A percentile compares a stretch with the other conserved stretches of the same genome.
These are phyloP conservation scores for Casaregolazyma suthepensis DNA, from an alignment of 1,139 yeast genomes.

Conservation along the genomic window DNA sequence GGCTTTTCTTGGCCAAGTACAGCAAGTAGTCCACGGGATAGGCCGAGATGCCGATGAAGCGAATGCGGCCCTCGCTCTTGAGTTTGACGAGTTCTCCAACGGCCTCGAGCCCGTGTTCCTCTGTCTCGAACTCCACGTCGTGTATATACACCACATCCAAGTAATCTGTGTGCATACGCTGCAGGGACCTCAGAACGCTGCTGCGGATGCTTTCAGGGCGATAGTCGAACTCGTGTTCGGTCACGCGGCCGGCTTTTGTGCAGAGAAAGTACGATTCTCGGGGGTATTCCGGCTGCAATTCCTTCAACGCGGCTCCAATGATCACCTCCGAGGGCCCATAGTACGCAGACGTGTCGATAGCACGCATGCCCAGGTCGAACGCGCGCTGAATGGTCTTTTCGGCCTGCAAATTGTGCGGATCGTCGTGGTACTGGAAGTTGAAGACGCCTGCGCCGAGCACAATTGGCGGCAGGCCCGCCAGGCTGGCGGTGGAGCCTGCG, in stretches of 20 bases:
- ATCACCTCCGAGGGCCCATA: slow-evolving; percentile 83
- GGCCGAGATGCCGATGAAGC: slow-evolving; percentile 75
- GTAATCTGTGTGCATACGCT: slow-evolving; percentile 58
- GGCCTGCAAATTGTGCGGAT: slow-evolving; percentile 57
- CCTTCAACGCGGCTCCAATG: slow-evolving; percentile 58
- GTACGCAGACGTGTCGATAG: slow-evolving; percentile 88
- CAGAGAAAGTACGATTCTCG: slow-evolving; percentile 66
- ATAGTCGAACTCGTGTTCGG: slow-evolving; percentile 68
- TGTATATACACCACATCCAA: slow-evolving; percentile 80
- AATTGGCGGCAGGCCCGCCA: slow-evolving; percentile 44
- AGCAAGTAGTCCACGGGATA: slow-evolving; percentile 68
- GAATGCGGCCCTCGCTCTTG: slow-evolving; percentile 58
- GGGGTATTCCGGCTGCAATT: slow-evolving; percentile 40
- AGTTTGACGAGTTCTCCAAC: slow-evolving; percentile 51
- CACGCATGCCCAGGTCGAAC: slow-evolving; percentile 61
- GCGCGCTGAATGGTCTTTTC: slow-evolving; percentile 53
- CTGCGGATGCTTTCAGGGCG: slow-evolving; percentile 50
- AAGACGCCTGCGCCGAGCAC: slow-evolving; percentile 84
- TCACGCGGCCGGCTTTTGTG: slow-evolving; percentile 81
- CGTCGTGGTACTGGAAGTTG: slow-evolving; percentile 65
- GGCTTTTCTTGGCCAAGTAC: slow-evolving; percentile 37
- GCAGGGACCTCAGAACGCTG: slow-evolving; percentile 61
- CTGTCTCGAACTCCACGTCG: slow-evolving; percentile 76
- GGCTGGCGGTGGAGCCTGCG: slow-evolving; percentile 2
- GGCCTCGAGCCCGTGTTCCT: slow-evolving; percentile 54